Conservation (phyloP, 176 grass and related monocot species). For the Urochloa ruziziensis region DNA sequence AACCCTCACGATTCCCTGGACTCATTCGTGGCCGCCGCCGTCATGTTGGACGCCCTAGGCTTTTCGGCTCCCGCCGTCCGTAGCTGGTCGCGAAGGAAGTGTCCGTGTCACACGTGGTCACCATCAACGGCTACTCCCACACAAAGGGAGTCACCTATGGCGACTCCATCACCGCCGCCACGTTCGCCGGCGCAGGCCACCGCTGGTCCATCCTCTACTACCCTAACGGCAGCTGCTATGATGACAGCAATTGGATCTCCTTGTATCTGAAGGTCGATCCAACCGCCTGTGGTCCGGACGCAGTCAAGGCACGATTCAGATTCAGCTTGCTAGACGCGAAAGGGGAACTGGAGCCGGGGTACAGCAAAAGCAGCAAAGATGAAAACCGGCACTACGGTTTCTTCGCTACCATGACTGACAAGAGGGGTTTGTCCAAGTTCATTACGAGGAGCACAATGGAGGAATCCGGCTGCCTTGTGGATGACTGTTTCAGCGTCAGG, state of each 20-base stretch:
- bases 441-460: background rate
- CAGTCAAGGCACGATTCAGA: background rate
- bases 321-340: background rate
- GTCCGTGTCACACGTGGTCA: slow-evolving; percentile 4
- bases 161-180: background rate
- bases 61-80: too few relatives aligned
- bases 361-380: background rate
- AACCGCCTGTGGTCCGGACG: background rate
- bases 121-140: slow-evolving; percentile 7
- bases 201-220: background rate
- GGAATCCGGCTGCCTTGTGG: background rate
- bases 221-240: background rate
- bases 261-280: too few relatives aligned
- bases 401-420: background rate
- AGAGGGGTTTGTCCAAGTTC: background rate
- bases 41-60: too few relatives aligned
- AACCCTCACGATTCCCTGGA: too few relatives aligned
- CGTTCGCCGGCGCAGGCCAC: background rate
- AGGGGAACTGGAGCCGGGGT: too few relatives aligned
- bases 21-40: too few relatives aligned
- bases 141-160: background rate
- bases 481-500: background rate
- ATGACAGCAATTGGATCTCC: background rate
- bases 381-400: too few relatives aligned
- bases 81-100: background rate